Evolutionary conservation across 2,329 filamentous ascomycete genomes (phyloP), one percentile per base, ranked within the genome.

Genomic region (Xylogone sp.): DNA sequence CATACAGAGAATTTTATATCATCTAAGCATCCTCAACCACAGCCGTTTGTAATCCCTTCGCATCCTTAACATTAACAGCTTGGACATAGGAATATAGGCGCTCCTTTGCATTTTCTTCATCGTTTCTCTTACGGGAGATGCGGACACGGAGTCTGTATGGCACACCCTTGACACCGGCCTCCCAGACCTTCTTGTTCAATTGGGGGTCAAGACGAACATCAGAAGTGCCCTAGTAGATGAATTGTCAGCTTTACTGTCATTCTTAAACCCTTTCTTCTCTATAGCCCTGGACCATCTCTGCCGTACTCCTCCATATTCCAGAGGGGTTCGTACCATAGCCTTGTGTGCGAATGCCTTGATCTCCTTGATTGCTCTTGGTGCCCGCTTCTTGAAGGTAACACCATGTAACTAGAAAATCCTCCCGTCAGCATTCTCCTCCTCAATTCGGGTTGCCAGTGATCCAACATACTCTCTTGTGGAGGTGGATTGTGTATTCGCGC

Each of bases 141-240:
- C 95, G 91, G 72, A 99, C 86, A 71, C 94, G 93, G 68, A 99
- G 83, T 77, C 95, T 88, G 88, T 87, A 97, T 66, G 93, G 90
- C 65, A 97, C 92, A 71, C 94, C 95, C 89, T 97, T 99, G 83
- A 99, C 86, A 76, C 94, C 94, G 72, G 87, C 82, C 81, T 99
- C 94, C 94, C 94, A 99, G 75, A 99, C 93, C 86, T 99, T 97
- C 90, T 99, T 99, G 88, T 99, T 99, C 71, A 99, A 81, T 81
- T 94, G 88, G 71, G 94, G 94, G 84, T 99, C 94, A 72, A 99
- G 79, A 69, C 94, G 94, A 79, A 99, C 94, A 74, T 99, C 94
- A 70, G 83, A 78, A 78, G 94, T 99, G 73, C 93, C 93, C 94
- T 99, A 66, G 54, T 48, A 24, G 51, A 54, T 47, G 53, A 50